Base-by-base conservation (phyloP, 176 grass and related monocot genomes). In the Triticum turgidum region DNA sequence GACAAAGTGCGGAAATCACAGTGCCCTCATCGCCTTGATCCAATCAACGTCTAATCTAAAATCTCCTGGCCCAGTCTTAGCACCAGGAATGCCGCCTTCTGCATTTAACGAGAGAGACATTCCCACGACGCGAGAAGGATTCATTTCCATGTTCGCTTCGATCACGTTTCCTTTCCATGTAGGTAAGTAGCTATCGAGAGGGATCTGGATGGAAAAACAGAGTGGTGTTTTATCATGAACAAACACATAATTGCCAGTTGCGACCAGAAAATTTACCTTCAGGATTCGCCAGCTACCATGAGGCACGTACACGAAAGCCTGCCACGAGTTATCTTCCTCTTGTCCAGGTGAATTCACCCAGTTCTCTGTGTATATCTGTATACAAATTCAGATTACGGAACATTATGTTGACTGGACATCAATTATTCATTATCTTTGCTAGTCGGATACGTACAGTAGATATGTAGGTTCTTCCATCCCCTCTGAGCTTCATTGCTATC, bases 291-390 rank as follows among this genome's bases (percentile, higher is more conserved):
- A 96, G 68, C 76, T 69, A 68, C 81, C 81, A 67, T 91, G 91
- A 18, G 94, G 97, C 80, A 78, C 72, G 68, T 86, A 88, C 39
- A 99, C 83, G 80, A 99, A 96, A 88, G 92, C 87, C 89, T 99
- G 97, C 97, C 97, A 99, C 33, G 92, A 96, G 83, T 99, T 94
- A 82, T 99, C 94, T 90, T 96, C 97, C 85, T 90, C 65, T 75
- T 96, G 94, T 54, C 97, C 96, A 14, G 94, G 97, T 81, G 94
- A 94, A 83, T 94, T 98, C 9, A 99, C 85, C 94, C 94, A 99
- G 83, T 99, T 99, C 71, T 99, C 97, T 21, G 94, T 99, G 82
- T 96, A 96, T 88, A 99, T 99, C 94, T 99, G 88, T 7, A 89
- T 66, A 86, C 15, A 61, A 56, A 89, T 80, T 70, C 73, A 84